Percentiles rank a stretch among this genome's conserved stretches.
Evolutionary conservation across 768 basidiomycete species (phyloP).

Genomic region (Pleurotus eryngii): DNA sequence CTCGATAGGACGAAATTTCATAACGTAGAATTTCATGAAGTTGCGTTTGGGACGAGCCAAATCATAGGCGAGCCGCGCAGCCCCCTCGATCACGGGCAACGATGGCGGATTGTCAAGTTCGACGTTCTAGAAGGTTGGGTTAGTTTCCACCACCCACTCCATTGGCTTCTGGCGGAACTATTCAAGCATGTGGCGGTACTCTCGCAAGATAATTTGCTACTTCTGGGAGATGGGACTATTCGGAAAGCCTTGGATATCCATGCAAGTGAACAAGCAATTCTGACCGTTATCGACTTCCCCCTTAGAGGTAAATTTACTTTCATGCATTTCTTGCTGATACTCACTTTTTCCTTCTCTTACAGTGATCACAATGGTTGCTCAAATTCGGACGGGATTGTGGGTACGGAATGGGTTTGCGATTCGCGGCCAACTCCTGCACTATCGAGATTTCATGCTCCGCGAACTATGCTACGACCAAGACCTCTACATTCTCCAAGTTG

Average conservation of each 20-base stretch:
- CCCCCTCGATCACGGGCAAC: neutral
- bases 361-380: slow-evolving; percentile 91
- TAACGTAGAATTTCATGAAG: slow-evolving; percentile 60
- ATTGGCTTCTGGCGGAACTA: slow-evolving; percentile 87
- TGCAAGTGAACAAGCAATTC: slow-evolving; percentile 62
- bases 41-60: slow-evolving; percentile 55
- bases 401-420: slow-evolving; percentile 96
- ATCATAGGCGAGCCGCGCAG: neutral
- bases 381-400: slow-evolving; percentile 94
- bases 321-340: neutral
- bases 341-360: neutral
- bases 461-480: slow-evolving; percentile 97
- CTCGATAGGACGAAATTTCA: slow-evolving; percentile 65
- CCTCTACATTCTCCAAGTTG: slow-evolving; percentile 83
- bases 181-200: slow-evolving; percentile 79
- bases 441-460: slow-evolving; percentile 92
- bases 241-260: slow-evolving; percentile 59
- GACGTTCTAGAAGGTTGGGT: slow-evolving; percentile 80
- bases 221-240: slow-evolving; percentile 51
- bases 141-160: slow-evolving; percentile 90
- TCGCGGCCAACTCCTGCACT: slow-evolving; percentile 91
- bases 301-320: slow-evolving; percentile 62
- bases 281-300: slow-evolving; percentile 85
- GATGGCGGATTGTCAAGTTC: slow-evolving; percentile 68
- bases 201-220: slow-evolving; percentile 47